A percentile compares a stretch with the other conserved stretches of the same genome.
phyloP scores from a whole-genome alignment of 2,329 filamentous ascomycete genomes.

The Exophiala spinifera region DNA sequence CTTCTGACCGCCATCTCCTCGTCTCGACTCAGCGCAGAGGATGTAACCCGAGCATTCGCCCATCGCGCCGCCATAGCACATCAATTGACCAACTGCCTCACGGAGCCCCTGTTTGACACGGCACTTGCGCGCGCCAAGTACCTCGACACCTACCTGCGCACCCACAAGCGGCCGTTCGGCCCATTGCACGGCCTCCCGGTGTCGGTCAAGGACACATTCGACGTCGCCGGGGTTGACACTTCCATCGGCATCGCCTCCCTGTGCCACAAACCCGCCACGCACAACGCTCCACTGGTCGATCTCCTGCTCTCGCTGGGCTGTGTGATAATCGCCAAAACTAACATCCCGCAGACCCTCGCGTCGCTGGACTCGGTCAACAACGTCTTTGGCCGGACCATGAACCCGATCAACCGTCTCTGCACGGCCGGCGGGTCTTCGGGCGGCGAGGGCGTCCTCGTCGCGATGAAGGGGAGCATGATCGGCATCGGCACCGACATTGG shows the following conservation, averaged over 20 bases:
- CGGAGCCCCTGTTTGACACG: slow-evolving; percentile 38
- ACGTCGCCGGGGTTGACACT: slow-evolving; percentile 50
- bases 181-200: slow-evolving; percentile 42
- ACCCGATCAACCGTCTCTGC: slow-evolving; percentile 59
- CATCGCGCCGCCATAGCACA: slow-evolving; percentile 40
- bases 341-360: slow-evolving; percentile 59
- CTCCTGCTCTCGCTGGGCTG: slow-evolving; percentile 60
- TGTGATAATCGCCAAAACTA: slow-evolving; percentile 68
- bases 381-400: slow-evolving; percentile 57
- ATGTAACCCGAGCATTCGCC: slow-evolving; percentile 55
- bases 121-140: slow-evolving; percentile 38
- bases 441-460: slow-evolving; percentile 61
- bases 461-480: slow-evolving; percentile 56
- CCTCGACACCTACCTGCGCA: slow-evolving; percentile 36
- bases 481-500: slow-evolving; percentile 63
- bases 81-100: slow-evolving; percentile 36
- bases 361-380: slow-evolving; percentile 60
- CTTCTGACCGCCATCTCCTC: slow-evolving; percentile 37
- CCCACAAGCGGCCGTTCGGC: slow-evolving; percentile 33
- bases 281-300: slow-evolving; percentile 57
- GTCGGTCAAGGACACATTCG: slow-evolving; percentile 35
- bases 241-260: slow-evolving; percentile 59
- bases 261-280: slow-evolving; percentile 56
- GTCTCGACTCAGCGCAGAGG: slow-evolving; percentile 38
- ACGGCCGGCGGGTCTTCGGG: slow-evolving; percentile 65